These are phyloP conservation scores for Cordyceps cicadae DNA, from an alignment of 2,329 filamentous ascomycete genomes.

Conservation along the genomic window DNA sequence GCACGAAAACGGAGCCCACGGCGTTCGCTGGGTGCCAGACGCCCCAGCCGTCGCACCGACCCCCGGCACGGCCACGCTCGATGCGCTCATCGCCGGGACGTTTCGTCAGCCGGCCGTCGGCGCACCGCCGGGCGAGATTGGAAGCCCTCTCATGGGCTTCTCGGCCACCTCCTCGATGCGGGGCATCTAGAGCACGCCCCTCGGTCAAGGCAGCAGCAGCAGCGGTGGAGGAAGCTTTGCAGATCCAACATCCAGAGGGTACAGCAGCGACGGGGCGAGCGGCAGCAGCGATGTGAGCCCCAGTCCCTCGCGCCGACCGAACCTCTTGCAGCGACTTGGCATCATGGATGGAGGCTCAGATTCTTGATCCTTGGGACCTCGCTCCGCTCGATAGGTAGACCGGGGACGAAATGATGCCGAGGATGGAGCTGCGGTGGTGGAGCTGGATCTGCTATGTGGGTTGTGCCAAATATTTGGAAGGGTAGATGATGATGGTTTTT, in stretches of 20 bases:
- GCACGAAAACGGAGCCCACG: conserved; percentile 34
- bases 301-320: conserved; percentile 14
- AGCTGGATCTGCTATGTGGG: neutral
- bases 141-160: conserved; percentile 51
- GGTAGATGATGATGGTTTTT: neutral
- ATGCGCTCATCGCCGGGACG: conserved; percentile 18
- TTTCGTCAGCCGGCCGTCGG: conserved; percentile 39
- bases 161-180: conserved; percentile 29
- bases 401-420: neutral
- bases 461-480: neutral
- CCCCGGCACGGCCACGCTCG: neutral
- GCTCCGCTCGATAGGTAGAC: neutral
- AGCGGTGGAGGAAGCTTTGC: neutral
- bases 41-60: neutral
- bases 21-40: conserved; percentile 46
- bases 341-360: neutral
- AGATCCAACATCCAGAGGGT: no score
- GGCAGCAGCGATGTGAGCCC: neutral
- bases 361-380: neutral
- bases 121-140: conserved; percentile 56
- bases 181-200: conserved; percentile 25
- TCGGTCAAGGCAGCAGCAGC: conserved; percentile 5
- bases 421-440: neutral
- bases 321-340: conserved; percentile 14
- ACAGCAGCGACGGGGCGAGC: neutral